Base-by-base conservation (phyloP, 768 basidiomycete species). In the Hygrophoropsis aurantiaca region DNA sequence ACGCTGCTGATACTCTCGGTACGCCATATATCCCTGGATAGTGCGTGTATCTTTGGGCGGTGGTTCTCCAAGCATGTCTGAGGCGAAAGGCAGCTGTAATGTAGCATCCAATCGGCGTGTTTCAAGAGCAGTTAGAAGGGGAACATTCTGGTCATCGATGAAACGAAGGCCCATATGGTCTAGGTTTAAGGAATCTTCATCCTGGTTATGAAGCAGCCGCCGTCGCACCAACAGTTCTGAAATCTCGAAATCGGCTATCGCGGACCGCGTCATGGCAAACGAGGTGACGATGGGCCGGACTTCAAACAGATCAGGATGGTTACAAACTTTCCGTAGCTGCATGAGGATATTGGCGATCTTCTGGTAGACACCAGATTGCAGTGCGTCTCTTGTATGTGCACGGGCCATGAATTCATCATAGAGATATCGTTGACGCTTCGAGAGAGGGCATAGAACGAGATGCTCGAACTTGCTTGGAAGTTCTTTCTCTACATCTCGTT, bases 251-350 rank as follows among this genome's bases (percentile, higher is more conserved):
- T 90, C 81, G 51, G 81, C 90, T 51, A 81, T 77, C 45, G 78
- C 90, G 47, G 85, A 93, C 54, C 78, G 87, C 48, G 71, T 72
- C 83, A 81, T 86, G 4, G 77, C 82, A 64, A 86, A 90, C 20
- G 79, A 92, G 43, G 80, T 90, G 45, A 82, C 83, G 50, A 85
- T 83, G 1, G 93, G 90, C 56, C 93, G 85, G 42, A 90, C 83
- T 65, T 94, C 90, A 61, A 95, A 94, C 9, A 94, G 74, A 66
- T 94, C 87, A 0, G 94, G 95, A 65, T 97, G 93, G 46, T 90
- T 94, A 73, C 92, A 92, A 35, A 95, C 91, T 72, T 98, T 97
- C 46, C 97, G 86, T 3, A 98, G 78, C 64, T 99, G 97, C 97
- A 98, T 99, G 50, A 98, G 79, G 47, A 95, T 84, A 62, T 99